Base-by-base conservation (phyloP, 2,329 filamentous ascomycete genomes). In the Hymenoscyphus fraxineus region DNA sequence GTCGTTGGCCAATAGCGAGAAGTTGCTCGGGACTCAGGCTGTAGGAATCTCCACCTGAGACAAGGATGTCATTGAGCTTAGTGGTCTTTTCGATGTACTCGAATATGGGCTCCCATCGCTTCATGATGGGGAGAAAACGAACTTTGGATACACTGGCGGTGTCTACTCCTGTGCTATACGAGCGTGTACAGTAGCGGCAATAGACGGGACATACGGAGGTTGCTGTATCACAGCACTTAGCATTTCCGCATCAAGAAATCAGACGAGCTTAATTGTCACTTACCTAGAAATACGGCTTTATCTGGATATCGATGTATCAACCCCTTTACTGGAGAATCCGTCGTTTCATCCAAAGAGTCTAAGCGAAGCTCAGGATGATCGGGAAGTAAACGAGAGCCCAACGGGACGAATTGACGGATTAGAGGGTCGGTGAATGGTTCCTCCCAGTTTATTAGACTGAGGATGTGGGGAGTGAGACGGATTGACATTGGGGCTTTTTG, bases 251-350 rank as follows among this genome's bases (percentile, higher is more conserved):
- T 16, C 16, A 47, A 47, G 19, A 47, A 19, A 47, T n/a, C 41
- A 27, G 27, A 27, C 27, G 27, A 27, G 27, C 27, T 27, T 27
- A 27, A 47, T 9, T 47, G 6, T 16, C 19, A 47, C 41, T 73
- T 75, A 87, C 85, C 81, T 38, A 88, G 76, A 62, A 89, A 87
- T 6, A 89, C 74, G 1, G 82, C 85, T 73, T 86, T 87, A 65
- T 88, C 85, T 0, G 81, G 81, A 71, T 89, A 89, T n/a, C 86
- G 80, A 72, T 88, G 85, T 2, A 88, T 84, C 2, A 88, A 73
- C 0, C 84, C 85, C 16, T 79, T 76, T 1, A 87, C 83, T 0
- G 83, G 83, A 6, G 80, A 83, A 68, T 88, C 84, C 3, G 76
- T 75, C 35, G 77, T 76, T 76, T 89, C 86, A 56, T 84, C 77